Evolutionary conservation across 371 early-diverging fungal genomes (phyloP), one percentile per base, ranked within the genome.

Genomic region (Rhizopus delemar): DNA sequence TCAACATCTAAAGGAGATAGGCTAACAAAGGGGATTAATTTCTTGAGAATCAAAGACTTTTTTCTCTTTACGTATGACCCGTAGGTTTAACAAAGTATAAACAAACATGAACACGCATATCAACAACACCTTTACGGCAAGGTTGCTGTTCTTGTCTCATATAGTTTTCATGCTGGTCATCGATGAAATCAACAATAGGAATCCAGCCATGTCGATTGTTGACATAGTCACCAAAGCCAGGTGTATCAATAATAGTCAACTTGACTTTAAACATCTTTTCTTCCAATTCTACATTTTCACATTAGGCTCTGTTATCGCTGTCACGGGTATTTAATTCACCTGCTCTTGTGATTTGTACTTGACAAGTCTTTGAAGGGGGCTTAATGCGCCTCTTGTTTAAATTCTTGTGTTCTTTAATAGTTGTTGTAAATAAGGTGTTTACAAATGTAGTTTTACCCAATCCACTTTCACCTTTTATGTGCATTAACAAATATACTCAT

Each of bases 101-200:
- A 68, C 92, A 93, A 45, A 85, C 92, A 75, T 94, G 92, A 41
- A 95, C 90, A 56, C 97, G 85, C 82, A 90, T 85, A 78, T 95
- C 99, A 59, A 91, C 87, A 32, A 88, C 78, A 51, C 89, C 86
- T 56, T 88, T 82, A 59, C 96, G 85, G 61, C 86, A 83, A 34
- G 89, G 85, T 60, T 87, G 84, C 53, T 83, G 81, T 65, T 94
- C 89, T 70, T 93, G 92, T 69, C 88, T 84, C 86, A 97, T 87
- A 67, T 93, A 93, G 49, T 83, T 86, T 66, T 91, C 93, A 81
- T 95, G 94, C 77, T 95, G 96, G 59, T 93, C 93, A 70, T 96
- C 94, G 57, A 99, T 86, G 74, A 95, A 97, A 53, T 96, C 93
- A 41, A 97, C 83, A 59, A 97, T 91, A 15, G 98, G 95, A 45